Evolutionary conservation across 306 rosid genomes (phyloP).

Genomic region (Begonia peltatifolia): DNA sequence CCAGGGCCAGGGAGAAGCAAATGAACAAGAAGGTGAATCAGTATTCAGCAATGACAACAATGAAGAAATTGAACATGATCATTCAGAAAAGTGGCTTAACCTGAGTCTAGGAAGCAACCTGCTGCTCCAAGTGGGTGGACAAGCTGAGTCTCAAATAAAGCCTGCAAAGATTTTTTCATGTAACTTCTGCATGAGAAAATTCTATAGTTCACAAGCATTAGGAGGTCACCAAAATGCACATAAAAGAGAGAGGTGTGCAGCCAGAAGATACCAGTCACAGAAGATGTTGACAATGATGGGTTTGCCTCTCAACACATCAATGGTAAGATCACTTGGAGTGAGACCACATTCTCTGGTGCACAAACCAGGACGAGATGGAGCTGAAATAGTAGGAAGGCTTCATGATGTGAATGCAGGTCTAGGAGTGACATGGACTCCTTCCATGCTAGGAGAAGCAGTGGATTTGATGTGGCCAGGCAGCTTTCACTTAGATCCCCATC

Average conservation of each 20-base stretch:
- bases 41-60: neutral
- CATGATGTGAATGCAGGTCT: constrained; percentile 7
- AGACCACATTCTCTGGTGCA: constrained; percentile 68
- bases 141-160: constrained; percentile 17
- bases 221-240: constrained; percentile 98
- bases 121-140: constrained; percentile 20
- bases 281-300: constrained; percentile 57
- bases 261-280: constrained; percentile 73
- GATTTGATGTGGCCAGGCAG: constrained; percentile 86
- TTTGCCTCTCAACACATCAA: constrained; percentile 26
- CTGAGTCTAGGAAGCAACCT: constrained; percentile 53
- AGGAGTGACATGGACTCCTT: constrained; percentile 21
- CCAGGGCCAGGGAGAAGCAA: no score
- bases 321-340: constrained; percentile 53
- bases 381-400: constrained; percentile 34
- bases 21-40: no score
- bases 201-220: constrained; percentile 83
- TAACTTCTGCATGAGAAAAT: constrained; percentile 92
- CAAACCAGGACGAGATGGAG: constrained; percentile 45
- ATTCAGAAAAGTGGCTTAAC: constrained; percentile 58
- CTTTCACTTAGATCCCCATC: constrained; percentile 42
- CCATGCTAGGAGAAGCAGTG: constrained; percentile 30
- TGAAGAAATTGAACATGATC: constrained; percentile 17
- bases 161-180: constrained; percentile 65
- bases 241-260: constrained; percentile 90